Evolutionary conservation across 2,329 filamentous ascomycete species (phyloP), one percentile per base, ranked within the genome.

Genomic region (Alternaria tenuissima): DNA sequence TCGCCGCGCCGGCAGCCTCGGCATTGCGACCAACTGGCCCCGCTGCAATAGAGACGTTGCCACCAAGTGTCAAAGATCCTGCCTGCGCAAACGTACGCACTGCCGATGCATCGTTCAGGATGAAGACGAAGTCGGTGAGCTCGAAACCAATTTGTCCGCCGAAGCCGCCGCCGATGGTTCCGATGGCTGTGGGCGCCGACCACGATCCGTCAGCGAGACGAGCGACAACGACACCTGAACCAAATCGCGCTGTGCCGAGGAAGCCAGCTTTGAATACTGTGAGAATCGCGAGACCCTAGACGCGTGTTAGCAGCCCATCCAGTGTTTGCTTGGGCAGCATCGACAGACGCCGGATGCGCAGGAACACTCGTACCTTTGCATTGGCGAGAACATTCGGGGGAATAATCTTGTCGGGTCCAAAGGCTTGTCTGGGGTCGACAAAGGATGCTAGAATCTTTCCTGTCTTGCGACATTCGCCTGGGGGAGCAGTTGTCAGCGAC

Each of bases 391-490:
- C 87, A 53, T 90, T 87, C 7, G 94, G 94, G 51, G 95, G 95
- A 71, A 99, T 99, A 77, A 99, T 89, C 81, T 98, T 98, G 80
- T 98, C 95, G 57, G 95, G 94, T 6, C 94, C 93, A 79, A 98
- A 97, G 20, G 94, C 83, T 83, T 98, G 94, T 76, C 89, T 88
- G 20, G 95, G 95, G 77, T 98, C 95, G 77, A 98, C 87, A 78
- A 99, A 99, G 12, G 94, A 96, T 46, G 91, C 88, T 70, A 99
- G 87, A 74, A 98, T 98, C 85, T 96, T 97, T 76, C 91, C 91
- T 77, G 93, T 95, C 82, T 99, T 99, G 80, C 91, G 95, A 83
- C 95, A 98, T 83, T 99, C 95, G 83, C 93, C 94, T 97, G 80
- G 69, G 59, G 52, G 28, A 30, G 65, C 65, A 69, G 59, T 57